Evolutionary conservation across 2,329 filamentous ascomycete genomes (phyloP).

Genomic region (Botryosphaeria dothidea): DNA sequence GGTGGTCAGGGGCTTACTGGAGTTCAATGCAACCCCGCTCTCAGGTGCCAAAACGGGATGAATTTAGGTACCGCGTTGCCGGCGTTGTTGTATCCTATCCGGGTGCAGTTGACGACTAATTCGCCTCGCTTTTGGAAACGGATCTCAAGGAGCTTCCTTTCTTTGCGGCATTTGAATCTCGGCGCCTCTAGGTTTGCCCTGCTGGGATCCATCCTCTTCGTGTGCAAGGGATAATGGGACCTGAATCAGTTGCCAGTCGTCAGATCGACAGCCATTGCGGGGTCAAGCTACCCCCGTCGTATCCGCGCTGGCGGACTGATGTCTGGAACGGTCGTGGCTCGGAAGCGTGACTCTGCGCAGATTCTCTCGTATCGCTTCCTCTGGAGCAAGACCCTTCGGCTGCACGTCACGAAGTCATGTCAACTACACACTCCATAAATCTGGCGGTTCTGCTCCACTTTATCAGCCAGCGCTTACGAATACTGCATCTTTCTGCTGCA

Average conservation of each 20-base stretch:
- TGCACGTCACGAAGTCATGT: conserved; percentile 11
- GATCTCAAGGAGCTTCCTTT: background rate
- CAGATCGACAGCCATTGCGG: conserved; percentile 5
- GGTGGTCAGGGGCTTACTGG: background rate
- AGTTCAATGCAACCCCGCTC: background rate
- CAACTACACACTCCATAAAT: background rate
- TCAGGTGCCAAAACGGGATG: background rate
- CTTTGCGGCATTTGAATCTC: background rate
- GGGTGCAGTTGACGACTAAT: background rate
- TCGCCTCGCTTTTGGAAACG: conserved; percentile 3
- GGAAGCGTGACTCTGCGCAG: background rate
- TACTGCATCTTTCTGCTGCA: background rate
- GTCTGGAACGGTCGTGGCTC: conserved; percentile 6
- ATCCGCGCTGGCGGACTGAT: conserved; percentile 1
- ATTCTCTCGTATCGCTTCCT: background rate
- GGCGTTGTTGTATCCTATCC: background rate
- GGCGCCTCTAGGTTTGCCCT: background rate
- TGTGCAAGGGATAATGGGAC: conserved; percentile 6
- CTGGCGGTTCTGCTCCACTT: conserved; percentile 5
- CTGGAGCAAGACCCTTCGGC: background rate
- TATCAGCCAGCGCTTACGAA: conserved; percentile 2
- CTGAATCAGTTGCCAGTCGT: conserved; percentile 5
- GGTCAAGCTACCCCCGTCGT: background rate
- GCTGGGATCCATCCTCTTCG: background rate
- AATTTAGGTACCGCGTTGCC: background rate